Base-by-base conservation (phyloP, 306 rosid genomes). In the Dalbergia cultrata region DNA sequence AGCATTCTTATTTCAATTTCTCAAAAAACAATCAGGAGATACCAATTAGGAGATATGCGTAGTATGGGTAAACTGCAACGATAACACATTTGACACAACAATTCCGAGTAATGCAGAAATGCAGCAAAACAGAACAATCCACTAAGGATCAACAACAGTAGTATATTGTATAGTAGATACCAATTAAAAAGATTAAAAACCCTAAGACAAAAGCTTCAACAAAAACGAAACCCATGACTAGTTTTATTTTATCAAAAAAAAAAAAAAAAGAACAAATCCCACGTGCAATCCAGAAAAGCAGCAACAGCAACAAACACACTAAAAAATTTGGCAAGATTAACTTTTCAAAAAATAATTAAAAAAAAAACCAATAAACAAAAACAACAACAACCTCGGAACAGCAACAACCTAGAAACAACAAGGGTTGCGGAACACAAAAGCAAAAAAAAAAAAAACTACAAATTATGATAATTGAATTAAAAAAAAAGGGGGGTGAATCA, bases 291-390 rank as follows among this genome's bases (percentile, higher is more conserved):
- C 31, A 26, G 21, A 41, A 44, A 65, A 83, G 12, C 73, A 67
- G 54, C 39, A 77, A 52, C 62, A 59, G 43, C 41, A 63, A 35
- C 49, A 70, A 75, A 56, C 26, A 63, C 34, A 5, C n/a, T 19
- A 85, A 1, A 43, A 58, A 70, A 44, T n/a, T 1, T 18, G 9
- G 3, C 26, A 67, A 47, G 0, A 69, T 8, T 2, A 60, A 60
- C 49, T 54, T 6, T n/a, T 18, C 10, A 54, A 13, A n/a, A 18
- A 17, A 0, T n/a, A 54, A 54, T 4, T 14, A 0, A 16, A 21
- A n/a, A 50, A 50, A 6, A 8, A 8, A 6, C 13, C 2, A 19
- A 69, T 2, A 34, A 0, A 8, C 12, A 18, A 47, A 10, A 31
- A 34, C n/a, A 4, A 7, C 41, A 18, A 56, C 47, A 70, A 60